Evolutionary conservation across 768 basidiomycete species (phyloP).

Genomic region (Tulasnella sp.): DNA sequence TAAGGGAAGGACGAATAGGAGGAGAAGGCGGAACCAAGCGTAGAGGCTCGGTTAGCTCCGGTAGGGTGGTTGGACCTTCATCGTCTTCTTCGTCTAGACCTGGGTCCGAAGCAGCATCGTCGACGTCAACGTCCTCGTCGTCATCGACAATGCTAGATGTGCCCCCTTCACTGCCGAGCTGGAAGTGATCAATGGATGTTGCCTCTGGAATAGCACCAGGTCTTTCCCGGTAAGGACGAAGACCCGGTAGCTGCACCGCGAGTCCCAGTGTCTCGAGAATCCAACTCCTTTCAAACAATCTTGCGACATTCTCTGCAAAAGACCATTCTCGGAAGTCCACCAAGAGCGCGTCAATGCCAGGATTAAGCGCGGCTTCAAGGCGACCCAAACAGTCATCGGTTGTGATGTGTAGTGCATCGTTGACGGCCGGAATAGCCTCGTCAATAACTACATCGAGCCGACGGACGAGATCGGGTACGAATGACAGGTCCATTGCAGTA

Average conservation of each 20-base stretch:
- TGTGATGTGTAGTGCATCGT: neutral
- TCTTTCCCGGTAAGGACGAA: neutral
- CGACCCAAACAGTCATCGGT: neutral
- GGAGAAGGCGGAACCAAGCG: too few species aligned
- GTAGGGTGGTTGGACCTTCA: too few species aligned
- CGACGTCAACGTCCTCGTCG: slow-evolving; percentile 5
- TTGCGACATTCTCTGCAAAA: neutral
- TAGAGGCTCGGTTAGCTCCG: too few species aligned
- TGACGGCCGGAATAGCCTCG: slow-evolving; percentile 3
- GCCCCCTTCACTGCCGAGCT: neutral
- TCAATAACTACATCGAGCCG: neutral
- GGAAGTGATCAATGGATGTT: neutral
- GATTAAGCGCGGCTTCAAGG: neutral
- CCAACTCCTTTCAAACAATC: slow-evolving; percentile 3
- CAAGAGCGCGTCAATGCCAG: neutral
- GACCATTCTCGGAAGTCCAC: neutral
- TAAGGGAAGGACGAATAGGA: too few species aligned
- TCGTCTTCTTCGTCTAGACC: neutral
- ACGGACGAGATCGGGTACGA: slow-evolving; percentile 10
- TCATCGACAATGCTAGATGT: neutral
- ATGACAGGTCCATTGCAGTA: too few species aligned
- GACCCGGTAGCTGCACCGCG: neutral
- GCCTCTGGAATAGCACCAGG: neutral
- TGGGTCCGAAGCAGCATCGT: neutral
- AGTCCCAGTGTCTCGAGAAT: neutral